phyloP scores from a whole-genome alignment of 805 yeast genomes.

The Pichia exigua region DNA sequence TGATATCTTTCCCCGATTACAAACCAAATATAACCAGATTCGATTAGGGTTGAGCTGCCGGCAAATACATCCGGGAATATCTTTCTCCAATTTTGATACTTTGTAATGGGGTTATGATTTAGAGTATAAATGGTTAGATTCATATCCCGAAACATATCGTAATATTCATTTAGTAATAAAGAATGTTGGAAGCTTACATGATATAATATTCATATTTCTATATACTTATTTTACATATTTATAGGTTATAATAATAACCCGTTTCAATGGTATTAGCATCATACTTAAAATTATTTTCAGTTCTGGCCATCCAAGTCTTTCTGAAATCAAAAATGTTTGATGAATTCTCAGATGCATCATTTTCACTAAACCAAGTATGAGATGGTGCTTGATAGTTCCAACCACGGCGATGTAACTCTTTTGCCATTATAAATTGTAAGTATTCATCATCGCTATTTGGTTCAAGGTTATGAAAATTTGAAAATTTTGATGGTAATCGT shows the following conservation, averaged over 20 bases:
- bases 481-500: constrained; percentile 17
- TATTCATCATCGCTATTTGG: constrained; percentile 39
- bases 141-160: too few relatives aligned
- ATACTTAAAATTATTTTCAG: constrained; percentile 34
- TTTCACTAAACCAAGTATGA: constrained; percentile 76
- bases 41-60: too few relatives aligned
- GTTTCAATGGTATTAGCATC: constrained; percentile 11
- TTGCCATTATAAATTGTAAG: constrained; percentile 69
- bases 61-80: too few relatives aligned
- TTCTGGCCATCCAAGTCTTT: constrained; percentile 39
- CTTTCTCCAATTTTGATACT: too few relatives aligned
- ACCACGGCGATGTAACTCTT: constrained; percentile 68
- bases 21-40: too few relatives aligned
- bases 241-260: neutral
- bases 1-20: too few relatives aligned
- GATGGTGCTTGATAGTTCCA: constrained; percentile 73
- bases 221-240: neutral
- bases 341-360: constrained; percentile 16
- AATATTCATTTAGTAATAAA: too few relatives aligned
- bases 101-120: too few relatives aligned
- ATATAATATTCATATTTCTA: too few relatives aligned
- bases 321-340: constrained; percentile 76
- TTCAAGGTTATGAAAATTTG: constrained; percentile 16
- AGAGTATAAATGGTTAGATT: too few relatives aligned
- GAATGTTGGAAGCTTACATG: too few relatives aligned